Percentiles rank a stretch among this genome's conserved stretches.
phyloP scores from a whole-genome alignment of 106 monocot genomes.

The Acorus calamus region DNA sequence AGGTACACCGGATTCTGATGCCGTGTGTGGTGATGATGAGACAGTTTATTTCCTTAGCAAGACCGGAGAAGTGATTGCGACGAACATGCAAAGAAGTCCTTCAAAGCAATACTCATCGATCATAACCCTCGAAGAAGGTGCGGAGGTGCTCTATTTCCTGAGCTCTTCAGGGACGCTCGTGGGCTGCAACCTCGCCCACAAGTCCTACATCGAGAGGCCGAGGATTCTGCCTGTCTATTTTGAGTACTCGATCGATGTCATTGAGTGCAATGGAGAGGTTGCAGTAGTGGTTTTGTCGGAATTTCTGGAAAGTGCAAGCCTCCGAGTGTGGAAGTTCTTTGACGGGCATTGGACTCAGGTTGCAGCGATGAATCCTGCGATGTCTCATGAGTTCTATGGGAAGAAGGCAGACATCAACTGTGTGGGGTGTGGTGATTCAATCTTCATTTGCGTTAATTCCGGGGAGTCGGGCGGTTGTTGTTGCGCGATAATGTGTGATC shows the following conservation, averaged over 20 bases:
- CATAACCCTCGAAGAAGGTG: conserved; percentile 33
- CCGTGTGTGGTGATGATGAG: conserved; percentile 11
- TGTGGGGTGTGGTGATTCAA: conserved; percentile 36
- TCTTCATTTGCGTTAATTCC: conserved; percentile 61
- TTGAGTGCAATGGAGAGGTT: conserved; percentile 47
- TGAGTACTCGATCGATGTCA: conserved; percentile 68
- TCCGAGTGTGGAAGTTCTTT: conserved; percentile 59
- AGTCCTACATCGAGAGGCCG: conserved; percentile 35
- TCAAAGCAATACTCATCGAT: conserved; percentile 76
- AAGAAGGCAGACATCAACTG: conserved; percentile 79
- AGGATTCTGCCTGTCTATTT: conserved; percentile 48
- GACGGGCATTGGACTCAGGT: conserved; percentile 32
- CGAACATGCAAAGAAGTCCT: conserved; percentile 74
- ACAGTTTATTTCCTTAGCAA: conserved; percentile 76
- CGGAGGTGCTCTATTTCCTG: conserved; percentile 53
- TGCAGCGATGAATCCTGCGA: conserved; percentile 60
- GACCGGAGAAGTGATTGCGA: conserved; percentile 66
- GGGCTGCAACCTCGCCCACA: conserved; percentile 37
- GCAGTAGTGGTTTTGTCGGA: conserved; percentile 55
- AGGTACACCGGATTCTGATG: conserved; percentile 10
- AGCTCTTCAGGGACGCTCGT: conserved; percentile 51
- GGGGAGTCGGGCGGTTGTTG: conserved; percentile 30
- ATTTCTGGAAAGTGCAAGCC: conserved; percentile 59
- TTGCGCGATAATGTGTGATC: conserved; percentile 26
- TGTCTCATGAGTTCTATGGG: conserved; percentile 66